Evolutionary conservation across 2,329 filamentous ascomycete genomes (phyloP), one percentile per base, ranked within the genome.

Genomic region (Fusarium heterosporum): DNA sequence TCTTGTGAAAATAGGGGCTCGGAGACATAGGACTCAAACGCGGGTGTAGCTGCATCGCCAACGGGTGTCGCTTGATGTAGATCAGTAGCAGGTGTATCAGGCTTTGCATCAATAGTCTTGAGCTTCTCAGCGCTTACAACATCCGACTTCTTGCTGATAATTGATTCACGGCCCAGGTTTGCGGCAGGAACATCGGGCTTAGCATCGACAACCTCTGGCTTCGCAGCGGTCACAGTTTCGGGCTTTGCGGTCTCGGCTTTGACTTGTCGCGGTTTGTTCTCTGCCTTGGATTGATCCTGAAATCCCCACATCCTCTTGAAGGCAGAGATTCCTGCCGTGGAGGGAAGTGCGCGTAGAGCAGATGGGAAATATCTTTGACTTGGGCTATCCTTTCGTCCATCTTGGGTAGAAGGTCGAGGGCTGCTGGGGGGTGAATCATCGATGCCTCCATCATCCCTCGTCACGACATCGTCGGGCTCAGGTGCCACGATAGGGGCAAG

Each of bases 1-100:
- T 61, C 72, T 50, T 78, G 76, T 7, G 74, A 73, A 41, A 77
- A 77, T 11, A 78, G 61, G 11, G 73, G 72, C 56, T 77, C 76
- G 13, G 76, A 77, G 16, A 73, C 30, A 12, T 70, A 57, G 11
- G 71, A 63, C 32, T 74, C 62, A 4, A 75, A 59, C 29, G 59
- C 50, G 19, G 45, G 43, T 7, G 40, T 50, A 11, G 22, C 38
- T 9, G 48, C 22, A 19, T 32, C 45, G 13, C 61, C 68, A 17
- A n/a, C 51, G 12, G 51, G 26, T 16, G 19, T 48, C 22, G 52
- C 55, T 25, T 25, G 43, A 4, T 55, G 45, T 14, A n/a, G 22
- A 19, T 48, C 50, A 4, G 16, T 19, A 39, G 40, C 19, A 14
- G 45, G 25, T 41, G 41, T 13, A 17, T 49, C 48, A 14, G 61